Evolutionary conservation across 495 filamentous ascomycete species (phyloP), one percentile per base, ranked within the genome.

Genomic region (Podospora appendiculata): DNA sequence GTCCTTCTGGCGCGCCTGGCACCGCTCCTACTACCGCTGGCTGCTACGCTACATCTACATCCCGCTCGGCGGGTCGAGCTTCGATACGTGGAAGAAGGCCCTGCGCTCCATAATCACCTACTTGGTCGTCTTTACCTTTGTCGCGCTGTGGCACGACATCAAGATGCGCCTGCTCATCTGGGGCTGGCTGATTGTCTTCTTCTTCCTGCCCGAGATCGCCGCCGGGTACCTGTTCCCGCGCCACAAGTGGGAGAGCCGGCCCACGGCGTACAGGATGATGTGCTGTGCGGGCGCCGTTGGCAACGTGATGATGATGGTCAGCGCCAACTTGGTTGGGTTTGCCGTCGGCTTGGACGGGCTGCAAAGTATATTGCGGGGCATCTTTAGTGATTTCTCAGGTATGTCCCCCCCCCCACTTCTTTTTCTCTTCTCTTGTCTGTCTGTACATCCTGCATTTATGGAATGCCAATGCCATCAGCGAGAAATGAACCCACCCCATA

Each of bases 71-170:
- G 93, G 93, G 8, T 76, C 77, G 11, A 72, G 60, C 52, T 75
- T 77, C 65, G 56, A 70, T 46, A 62, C 47, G 40, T 45, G 48
- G 33, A 45, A 54, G 33, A 52, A 62, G 58, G 67, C 59, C 52
- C 76, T 51, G n/a, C 75, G 68, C 48, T 71, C 75, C 1, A 58
- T 80, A n/a, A 64, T 83, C 35, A 95, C 92, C 47, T 89, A 87
- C 61, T 71, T 90, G 10, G 70, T 83, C n/a, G 87, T 95, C 3
- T 99, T 99, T 64, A 96, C 90, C 2, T 99, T 99, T 56, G 93
- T 99, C 32, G 93, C 94, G 6, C 74, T 99, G 39, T 99, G 93
- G 93, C 93, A 99, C 67, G 93, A 99, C 60, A 94, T 99, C 65
- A 83, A 91, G 61, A 79, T 96, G n/a, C 81, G 84, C 42, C 78